phyloP scores from a whole-genome alignment of 345 rosid species.

The Physaria fendleri region DNA sequence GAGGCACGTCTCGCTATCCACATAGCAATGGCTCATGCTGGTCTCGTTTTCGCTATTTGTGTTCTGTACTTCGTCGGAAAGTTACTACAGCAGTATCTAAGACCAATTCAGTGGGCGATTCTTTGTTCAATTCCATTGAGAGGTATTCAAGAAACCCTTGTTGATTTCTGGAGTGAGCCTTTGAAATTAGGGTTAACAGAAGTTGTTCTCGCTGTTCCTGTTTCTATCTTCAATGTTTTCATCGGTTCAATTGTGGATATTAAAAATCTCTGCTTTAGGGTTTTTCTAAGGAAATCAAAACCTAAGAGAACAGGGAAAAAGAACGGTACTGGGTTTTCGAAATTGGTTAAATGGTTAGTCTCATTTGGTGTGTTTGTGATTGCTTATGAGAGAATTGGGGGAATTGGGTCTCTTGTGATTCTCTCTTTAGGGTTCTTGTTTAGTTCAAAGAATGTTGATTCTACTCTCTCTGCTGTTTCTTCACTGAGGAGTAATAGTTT shows the following conservation, averaged over 20 bases:
- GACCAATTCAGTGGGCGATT: conserved; percentile 96
- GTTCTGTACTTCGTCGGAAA: conserved; percentile 60
- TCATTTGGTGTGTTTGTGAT: conserved; percentile 75
- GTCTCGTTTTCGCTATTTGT: conserved; percentile 64
- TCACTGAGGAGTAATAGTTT: conserved; percentile 64
- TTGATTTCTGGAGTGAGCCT: conserved; percentile 81
- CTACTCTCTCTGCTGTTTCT: conserved; percentile 63
- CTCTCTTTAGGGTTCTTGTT: conserved; percentile 61
- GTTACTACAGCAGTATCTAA: conserved; percentile 72
- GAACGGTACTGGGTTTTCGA: conserved; percentile 61
- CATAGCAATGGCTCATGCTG: conserved; percentile 98
- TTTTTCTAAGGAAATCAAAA: conserved; percentile 51
- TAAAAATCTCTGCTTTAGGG: conserved; percentile 50
- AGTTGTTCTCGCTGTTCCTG: conserved; percentile 79
- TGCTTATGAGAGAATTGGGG: conserved; percentile 71
- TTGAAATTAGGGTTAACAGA: conserved; percentile 77
- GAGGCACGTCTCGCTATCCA: conserved; percentile 83
- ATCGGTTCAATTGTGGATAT: conserved; percentile 69
- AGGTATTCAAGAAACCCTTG: conserved; percentile 84
- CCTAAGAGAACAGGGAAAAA: conserved; percentile 27
- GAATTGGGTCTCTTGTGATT: conserved; percentile 55
- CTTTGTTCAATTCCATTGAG: conserved; percentile 86
- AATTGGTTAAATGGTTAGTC: conserved; percentile 61
- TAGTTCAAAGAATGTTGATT: conserved; percentile 54
- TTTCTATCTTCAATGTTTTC: conserved; percentile 59